Percentiles rank a stretch among this genome's conserved stretches.
These are phyloP conservation scores for Fagus sylvatica DNA, from an alignment of 306 rosid genomes.

Conservation along the genomic window DNA sequence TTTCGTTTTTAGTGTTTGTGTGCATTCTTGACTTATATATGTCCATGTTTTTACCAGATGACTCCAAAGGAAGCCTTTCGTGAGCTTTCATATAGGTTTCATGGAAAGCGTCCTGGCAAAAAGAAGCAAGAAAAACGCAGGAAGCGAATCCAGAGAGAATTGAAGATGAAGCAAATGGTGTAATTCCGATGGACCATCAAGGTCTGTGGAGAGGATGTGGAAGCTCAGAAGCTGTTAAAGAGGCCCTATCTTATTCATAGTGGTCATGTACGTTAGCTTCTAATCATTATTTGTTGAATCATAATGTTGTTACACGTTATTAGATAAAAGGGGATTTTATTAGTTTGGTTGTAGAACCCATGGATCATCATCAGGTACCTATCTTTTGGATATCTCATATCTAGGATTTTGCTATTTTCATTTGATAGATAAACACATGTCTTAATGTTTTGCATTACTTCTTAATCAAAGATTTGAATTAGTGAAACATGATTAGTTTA, in stretches of 20 bases:
- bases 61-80: conserved; percentile 93
- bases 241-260: conserved; percentile 94
- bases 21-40: neutral
- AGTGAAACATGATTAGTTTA: neutral
- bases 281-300: neutral
- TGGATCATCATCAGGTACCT: neutral
- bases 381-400: neutral
- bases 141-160: conserved; percentile 81
- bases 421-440: neutral
- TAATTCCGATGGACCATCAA: conserved; percentile 83
- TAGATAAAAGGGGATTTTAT: neutral
- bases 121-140: conserved; percentile 95
- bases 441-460: neutral
- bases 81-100: conserved; percentile 69
- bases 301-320: neutral
- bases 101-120: conserved; percentile 94
- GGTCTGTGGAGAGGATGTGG: conserved; percentile 95
- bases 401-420: neutral
- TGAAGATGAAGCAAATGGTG: conserved; percentile 88
- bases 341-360: neutral
- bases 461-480: conserved; percentile 10
- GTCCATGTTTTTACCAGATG: conserved; percentile 56
- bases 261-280: conserved; percentile 50
- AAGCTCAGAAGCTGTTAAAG: conserved; percentile 74
- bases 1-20: neutral